Conservation (phyloP, 495 filamentous ascomycete species). For the Neurospora sp. region DNA sequence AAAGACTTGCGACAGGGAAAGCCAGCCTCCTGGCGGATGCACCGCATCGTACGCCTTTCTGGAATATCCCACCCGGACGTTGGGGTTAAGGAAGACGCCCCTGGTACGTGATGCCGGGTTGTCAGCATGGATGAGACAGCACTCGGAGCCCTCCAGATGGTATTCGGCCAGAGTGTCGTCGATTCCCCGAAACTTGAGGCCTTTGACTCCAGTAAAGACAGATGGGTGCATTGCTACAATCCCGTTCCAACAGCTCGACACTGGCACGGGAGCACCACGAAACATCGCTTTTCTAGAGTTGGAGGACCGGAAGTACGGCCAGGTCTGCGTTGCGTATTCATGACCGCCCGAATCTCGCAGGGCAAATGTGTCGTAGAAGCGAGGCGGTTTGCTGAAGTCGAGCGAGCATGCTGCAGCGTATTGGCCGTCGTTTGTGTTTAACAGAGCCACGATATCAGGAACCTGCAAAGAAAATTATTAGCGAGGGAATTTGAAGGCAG, state of each 20-base stretch:
- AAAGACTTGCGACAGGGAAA: slow-evolving; percentile 15
- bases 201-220: slow-evolving; percentile 15
- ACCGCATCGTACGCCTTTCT: slow-evolving; percentile 43
- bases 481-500: background rate
- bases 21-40: slow-evolving; percentile 23
- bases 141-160: slow-evolving; percentile 73
- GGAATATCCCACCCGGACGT: slow-evolving; percentile 66
- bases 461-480: slow-evolving; percentile 7
- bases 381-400: slow-evolving; percentile 59
- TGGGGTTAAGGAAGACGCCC: slow-evolving; percentile 70
- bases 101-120: slow-evolving; percentile 40
- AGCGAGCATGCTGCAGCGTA: slow-evolving; percentile 78
- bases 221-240: slow-evolving; percentile 40
- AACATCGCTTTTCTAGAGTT: slow-evolving; percentile 50
- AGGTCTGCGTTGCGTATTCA: slow-evolving; percentile 52
- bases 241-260: slow-evolving; percentile 78
- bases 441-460: slow-evolving; percentile 54
- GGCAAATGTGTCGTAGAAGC: slow-evolving; percentile 80
- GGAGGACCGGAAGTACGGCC: slow-evolving; percentile 65
- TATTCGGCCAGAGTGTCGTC: slow-evolving; percentile 53
- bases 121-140: slow-evolving; percentile 74
- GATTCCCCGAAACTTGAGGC: slow-evolving; percentile 56
- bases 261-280: slow-evolving; percentile 49
- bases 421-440: slow-evolving; percentile 58
- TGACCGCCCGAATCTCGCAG: slow-evolving; percentile 60